Base-by-base conservation (phyloP, 1,284 basidiomycete genomes). In the Calocybe gambosa region DNA sequence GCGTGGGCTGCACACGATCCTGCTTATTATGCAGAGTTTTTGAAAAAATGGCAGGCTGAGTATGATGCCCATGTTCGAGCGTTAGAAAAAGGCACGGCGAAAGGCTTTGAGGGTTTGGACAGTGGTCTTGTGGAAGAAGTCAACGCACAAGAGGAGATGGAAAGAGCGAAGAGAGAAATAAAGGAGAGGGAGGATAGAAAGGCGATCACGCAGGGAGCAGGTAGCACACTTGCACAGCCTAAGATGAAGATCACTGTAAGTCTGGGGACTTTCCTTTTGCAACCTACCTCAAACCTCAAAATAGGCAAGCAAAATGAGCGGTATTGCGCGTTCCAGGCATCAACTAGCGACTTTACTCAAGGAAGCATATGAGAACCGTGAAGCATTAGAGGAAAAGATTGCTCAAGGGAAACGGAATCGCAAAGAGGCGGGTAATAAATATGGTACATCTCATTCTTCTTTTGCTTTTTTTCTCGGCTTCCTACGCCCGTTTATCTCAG, bases 351-450 rank as follows among this genome's bases (percentile, higher is more conserved):
- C 87, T 0, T 63, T 90, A 49, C 69, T 90, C 35, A 80, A 78
- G 39, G 84, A 89, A 51, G 87, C 88, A 1, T 90, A 88, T 57
- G 63, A 77, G 59, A 89, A 89, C 57, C 76, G 87, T 28, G 87
- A 89, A 50, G 77, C 75, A 0, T 56, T 90, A 53, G 88, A 91
- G 59, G 87, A 89, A 52, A 80, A 67, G 65, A 87, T 90, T 55
- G 87, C 87, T 0, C 78, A 86, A 60, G 87, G 84, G 1, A 74
- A 80, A 50, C 72, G 85, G 55, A 90, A 90, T 58, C 74, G 87
- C 52, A 90, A 89, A 59, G 88, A 90, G 59, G 86, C 88, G 0
- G 87, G 88, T 6, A 89, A 88, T 62, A 90, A 89, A 70, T 90
- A 90, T 54, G 88, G 87, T 83, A 52, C 50, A 75, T 62, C 5